These are phyloP conservation scores for Gymnopilus dilepis DNA, from an alignment of 768 basidiomycete species.

Conservation along the genomic window DNA sequence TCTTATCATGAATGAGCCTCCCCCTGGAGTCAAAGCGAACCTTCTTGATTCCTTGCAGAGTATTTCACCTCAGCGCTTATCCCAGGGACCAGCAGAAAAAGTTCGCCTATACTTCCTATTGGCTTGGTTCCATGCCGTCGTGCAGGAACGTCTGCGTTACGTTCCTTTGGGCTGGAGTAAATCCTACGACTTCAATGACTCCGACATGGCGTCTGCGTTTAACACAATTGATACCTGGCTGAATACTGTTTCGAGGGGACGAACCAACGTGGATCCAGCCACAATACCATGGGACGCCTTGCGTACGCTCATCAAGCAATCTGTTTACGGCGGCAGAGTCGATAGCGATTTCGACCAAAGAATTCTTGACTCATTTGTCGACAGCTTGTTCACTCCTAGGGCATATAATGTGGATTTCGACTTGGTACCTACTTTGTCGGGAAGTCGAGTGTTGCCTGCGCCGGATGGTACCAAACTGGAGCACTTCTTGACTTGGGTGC, in stretches of 20 bases:
- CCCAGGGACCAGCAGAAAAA: conserved; percentile 92
- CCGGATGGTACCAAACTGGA: conserved; percentile 95
- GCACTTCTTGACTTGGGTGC: conserved; percentile 91
- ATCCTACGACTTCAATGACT: conserved; percentile 98
- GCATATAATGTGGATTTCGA: conserved; percentile 96
- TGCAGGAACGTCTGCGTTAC: conserved; percentile 96
- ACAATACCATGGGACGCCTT: conserved; percentile 95
- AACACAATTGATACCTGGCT: conserved; percentile 94
- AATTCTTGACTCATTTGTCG: conserved; percentile 92
- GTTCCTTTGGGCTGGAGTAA: conserved; percentile 97
- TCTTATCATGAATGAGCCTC: conserved; percentile 98
- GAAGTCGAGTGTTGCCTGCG: conserved; percentile 61
- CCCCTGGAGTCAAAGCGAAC: conserved; percentile 96
- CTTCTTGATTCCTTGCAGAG: conserved; percentile 85
- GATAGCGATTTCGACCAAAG: conserved; percentile 96
- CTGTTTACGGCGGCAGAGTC: conserved; percentile 92
- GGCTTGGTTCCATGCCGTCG: conserved; percentile 98
- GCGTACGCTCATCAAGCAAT: conserved; percentile 92
- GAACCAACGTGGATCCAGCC: conserved; percentile 90
- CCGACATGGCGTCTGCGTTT: conserved; percentile 93
- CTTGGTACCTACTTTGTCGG: conserved; percentile 71
- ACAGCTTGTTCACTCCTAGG: conserved; percentile 81
- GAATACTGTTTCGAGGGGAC: conserved; percentile 77
- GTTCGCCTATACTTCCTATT: conserved; percentile 92
- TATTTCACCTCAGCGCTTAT: conserved; percentile 72